phyloP scores from a whole-genome alignment of 192 early-diverging fungal species.

The Endogone sp. region DNA sequence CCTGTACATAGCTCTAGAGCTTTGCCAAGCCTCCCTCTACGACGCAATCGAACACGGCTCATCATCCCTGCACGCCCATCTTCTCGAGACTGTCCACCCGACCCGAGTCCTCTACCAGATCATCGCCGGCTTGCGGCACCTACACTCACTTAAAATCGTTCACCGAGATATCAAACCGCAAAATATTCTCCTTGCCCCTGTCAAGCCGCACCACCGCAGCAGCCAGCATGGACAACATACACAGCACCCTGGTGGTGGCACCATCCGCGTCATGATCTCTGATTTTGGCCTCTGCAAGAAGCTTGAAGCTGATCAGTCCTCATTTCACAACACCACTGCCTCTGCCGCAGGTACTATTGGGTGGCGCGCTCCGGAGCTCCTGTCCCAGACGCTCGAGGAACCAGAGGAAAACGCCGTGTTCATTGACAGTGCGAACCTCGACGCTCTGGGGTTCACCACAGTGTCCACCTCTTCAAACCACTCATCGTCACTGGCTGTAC shows the following conservation, averaged over 20 bases:
- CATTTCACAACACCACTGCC: slow-evolving; percentile 87
- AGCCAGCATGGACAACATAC: neutral
- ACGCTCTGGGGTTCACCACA: slow-evolving; percentile 1
- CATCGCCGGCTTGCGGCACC: slow-evolving; percentile 76
- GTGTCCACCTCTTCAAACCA: slow-evolving; percentile 9
- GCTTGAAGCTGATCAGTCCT: slow-evolving; percentile 88
- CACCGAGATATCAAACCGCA: slow-evolving; percentile 98
- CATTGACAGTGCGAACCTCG: neutral
- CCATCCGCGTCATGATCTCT: slow-evolving; percentile 77
- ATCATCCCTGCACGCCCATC: slow-evolving; percentile 34
- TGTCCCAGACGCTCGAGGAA: slow-evolving; percentile 26
- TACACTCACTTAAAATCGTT: slow-evolving; percentile 94
- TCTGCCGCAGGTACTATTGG: slow-evolving; percentile 87
- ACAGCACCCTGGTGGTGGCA: too few relatives aligned
- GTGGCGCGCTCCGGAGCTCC: slow-evolving; percentile 93
- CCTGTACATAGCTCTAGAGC: slow-evolving; percentile 96
- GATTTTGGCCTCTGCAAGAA: slow-evolving; percentile 98
- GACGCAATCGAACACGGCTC: slow-evolving; percentile 72
- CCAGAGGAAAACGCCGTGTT: neutral
- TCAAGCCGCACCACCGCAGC: slow-evolving; percentile 35
- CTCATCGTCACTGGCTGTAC: slow-evolving; percentile 27
- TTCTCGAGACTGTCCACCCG: slow-evolving; percentile 53
- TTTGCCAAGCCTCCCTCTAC: slow-evolving; percentile 85
- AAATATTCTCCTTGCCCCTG: slow-evolving; percentile 83
- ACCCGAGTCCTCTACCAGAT: slow-evolving; percentile 79